Conservation (phyloP, 441 rosid species). For the Aleurites moluccanus region DNA sequence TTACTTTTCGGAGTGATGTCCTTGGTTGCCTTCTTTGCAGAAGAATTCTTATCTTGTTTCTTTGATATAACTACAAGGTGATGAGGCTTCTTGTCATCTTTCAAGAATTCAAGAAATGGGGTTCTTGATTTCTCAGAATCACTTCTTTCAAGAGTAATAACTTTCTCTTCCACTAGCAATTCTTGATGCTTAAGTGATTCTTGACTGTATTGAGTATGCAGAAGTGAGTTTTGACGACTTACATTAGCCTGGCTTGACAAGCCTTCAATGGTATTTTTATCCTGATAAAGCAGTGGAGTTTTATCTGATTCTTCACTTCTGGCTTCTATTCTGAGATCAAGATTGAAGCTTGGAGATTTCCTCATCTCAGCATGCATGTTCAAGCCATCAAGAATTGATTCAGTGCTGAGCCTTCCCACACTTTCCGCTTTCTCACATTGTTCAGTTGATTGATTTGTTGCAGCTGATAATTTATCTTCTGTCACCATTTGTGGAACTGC, state of each 20-base stretch:
- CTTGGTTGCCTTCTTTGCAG: conserved; percentile 33
- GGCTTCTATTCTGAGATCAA: conserved; percentile 40
- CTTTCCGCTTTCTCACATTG: conserved; percentile 20
- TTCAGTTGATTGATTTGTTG: conserved; percentile 11
- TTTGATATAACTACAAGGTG: conserved; percentile 21
- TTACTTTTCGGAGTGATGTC: conserved; percentile 40
- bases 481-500: neutral
- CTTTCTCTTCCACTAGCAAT: conserved; percentile 45
- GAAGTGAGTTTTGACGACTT: conserved; percentile 16
- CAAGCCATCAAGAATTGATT: conserved; percentile 31
- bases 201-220: conserved; percentile 13
- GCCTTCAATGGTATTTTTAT: conserved; percentile 36
- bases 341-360: conserved; percentile 56
- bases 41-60: conserved; percentile 29
- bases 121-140: conserved; percentile 46
- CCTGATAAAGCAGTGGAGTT: conserved; percentile 48
- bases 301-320: conserved; percentile 45
- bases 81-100: conserved; percentile 34
- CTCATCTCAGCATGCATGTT: conserved; percentile 30
- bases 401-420: conserved; percentile 36
- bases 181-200: conserved; percentile 16
- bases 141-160: conserved; percentile 44
- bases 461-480: conserved; percentile 17
- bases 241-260: conserved; percentile 25
- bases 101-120: conserved; percentile 39